Evolutionary conservation across 2,329 filamentous ascomycete species (phyloP).

Genomic region (Zymoseptoria passerinii): DNA sequence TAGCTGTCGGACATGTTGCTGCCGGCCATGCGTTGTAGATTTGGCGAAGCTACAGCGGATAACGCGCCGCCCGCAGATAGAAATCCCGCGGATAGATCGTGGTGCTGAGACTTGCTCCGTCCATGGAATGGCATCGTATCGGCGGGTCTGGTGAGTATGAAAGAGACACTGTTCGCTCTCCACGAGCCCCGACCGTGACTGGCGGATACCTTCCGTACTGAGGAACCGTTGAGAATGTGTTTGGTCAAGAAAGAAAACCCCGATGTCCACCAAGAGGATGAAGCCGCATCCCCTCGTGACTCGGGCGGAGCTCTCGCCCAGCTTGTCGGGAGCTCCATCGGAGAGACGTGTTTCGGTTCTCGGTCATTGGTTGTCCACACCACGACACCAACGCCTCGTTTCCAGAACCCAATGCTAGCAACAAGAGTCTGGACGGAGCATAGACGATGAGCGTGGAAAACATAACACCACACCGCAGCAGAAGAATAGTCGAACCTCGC

Average conservation of each 20-base stretch:
- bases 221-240: not conserved
- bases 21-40: not conserved
- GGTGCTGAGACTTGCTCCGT: not conserved
- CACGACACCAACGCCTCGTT: not conserved
- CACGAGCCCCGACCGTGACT: not conserved
- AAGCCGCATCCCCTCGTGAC: not conserved
- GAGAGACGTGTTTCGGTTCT: not conserved
- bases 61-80: not conserved
- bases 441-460: not conserved
- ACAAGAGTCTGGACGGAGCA: not conserved
- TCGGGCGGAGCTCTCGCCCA: not conserved
- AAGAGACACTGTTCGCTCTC: not conserved
- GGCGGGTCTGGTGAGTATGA: not conserved
- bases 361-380: not conserved
- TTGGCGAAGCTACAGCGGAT: not conserved
- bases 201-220: not conserved
- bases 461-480: not conserved
- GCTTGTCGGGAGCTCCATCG: not conserved
- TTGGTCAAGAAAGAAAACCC: not conserved
- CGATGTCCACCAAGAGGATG: not conserved
- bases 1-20: not conserved
- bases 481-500: not conserved
- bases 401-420: not conserved
- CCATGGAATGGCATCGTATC: not conserved
- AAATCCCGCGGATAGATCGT: not conserved